Base-by-base conservation (phyloP, 345 rosid genomes). In the Cochlearia excelsa region DNA sequence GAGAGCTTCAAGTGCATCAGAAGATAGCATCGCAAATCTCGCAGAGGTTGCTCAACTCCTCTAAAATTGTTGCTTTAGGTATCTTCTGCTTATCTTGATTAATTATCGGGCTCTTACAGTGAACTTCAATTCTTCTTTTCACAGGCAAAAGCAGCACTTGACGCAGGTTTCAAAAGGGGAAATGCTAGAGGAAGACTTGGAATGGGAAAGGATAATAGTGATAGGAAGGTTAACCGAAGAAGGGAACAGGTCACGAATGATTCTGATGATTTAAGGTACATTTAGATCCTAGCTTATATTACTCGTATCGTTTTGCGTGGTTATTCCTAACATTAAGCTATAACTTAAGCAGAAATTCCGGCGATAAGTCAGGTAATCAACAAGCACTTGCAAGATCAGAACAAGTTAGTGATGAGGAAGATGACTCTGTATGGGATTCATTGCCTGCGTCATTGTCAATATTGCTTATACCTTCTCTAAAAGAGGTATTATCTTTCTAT, bases 71-170 rank as follows among this genome's bases (percentile, higher is more conserved):
- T 31, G 51, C 51, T 57, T n/a, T 57, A 49, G 43, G 38, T 16
- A 37, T 65, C 30, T 31, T 42, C 29, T 47, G 33, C 8, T 57
- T 45, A 23, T 57, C 27, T 54, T 11, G 29, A 40, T 26, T 10
- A 31, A 23, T 61, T 8, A 37, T 68, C 5, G 16, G 53, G n/a
- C 8, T 54, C 54, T 47, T 48, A 54, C 26, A 39, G 39, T 26
- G 28, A 7, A 37, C 1, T 29, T 34, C 39, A 43, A 6, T 26
- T 26, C 34, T 54, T 42, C 4, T 9, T 55, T 61, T 16, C 23
- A 16, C 66, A 92, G 98, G 98, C 96, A 65, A 88, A 85, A 73
- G 93, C 96, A 50, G 96, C 89, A 65, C 74, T 92, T 51, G 90
- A 80, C 68, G 78, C 82, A 60, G 92, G 84, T 42, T 57, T 70